Base-by-base conservation (phyloP, 768 basidiomycete species). In the Xerocomus potaroensis region DNA sequence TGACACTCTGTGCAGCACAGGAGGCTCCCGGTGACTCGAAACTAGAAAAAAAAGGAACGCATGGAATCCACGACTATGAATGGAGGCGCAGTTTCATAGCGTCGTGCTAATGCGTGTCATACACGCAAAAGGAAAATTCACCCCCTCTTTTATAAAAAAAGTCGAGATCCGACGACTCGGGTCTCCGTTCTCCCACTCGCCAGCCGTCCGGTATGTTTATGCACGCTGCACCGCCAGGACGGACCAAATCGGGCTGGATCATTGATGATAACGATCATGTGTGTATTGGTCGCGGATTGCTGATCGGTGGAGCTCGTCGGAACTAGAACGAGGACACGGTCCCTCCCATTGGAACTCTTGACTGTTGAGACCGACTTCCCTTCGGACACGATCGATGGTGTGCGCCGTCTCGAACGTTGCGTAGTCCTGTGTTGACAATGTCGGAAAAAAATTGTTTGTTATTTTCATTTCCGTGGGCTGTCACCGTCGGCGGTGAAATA, bases 91-190 rank as follows among this genome's bases (percentile, higher is more conserved):
- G 93, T 19, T 8, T 15, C 49, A 81, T 82, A 58, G 74, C 87
- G 70, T 94, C 91, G 18, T 70, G 86, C 62, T 72, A 91, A 68
- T 92, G 97, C 73, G 45, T 60, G 57, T 49, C 33, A 19, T 32
- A 31, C 48, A 51, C 61, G 34, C 41, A 63, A 83, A 83, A 69
- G 80, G 81, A 65, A 92, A 91, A 70, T 84, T 88, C 60, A 81
- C 15, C 75, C 59, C 44, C 43, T 41, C 44, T 76, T 63, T 91
- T 90, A 62, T 88, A 89, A 39, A 62, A 88, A 89, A 39, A 87
- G 91, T 23, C 82, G 94, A 54, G 89, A 81, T 51, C 95, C 95
- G 0, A 87, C 83, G 5, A 85, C 83, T 68, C 43, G 58, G 46
- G 34, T 43, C 27, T 91, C 87, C 21, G 80, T 90, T 44, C 38